phyloP scores from a whole-genome alignment of 345 rosid species.

The Turritis glabra region DNA sequence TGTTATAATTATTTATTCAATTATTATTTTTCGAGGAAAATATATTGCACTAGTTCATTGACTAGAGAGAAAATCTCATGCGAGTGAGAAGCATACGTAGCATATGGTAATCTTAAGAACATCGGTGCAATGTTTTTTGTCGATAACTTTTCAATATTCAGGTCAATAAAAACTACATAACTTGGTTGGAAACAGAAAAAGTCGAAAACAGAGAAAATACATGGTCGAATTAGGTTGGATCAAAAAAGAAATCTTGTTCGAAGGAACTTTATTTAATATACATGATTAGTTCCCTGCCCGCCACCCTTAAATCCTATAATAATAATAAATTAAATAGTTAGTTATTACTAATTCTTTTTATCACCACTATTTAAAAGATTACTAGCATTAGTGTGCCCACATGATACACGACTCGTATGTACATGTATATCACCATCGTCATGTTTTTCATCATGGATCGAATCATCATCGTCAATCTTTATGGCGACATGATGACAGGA shows the following conservation, averaged over 20 bases:
- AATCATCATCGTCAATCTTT: conserved; percentile 25
- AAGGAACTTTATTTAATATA: conserved; percentile 21
- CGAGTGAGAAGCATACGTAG: no score
- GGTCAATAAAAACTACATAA: not conserved
- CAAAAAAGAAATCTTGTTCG: not conserved
- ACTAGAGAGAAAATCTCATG: not conserved
- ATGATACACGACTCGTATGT: conserved; percentile 12
- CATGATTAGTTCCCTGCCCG: not conserved
- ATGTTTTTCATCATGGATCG: conserved; percentile 13
- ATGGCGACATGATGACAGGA: conserved; percentile 26
- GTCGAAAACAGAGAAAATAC: not conserved
- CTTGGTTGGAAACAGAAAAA: not conserved
- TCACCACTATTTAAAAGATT: conserved; percentile 1
- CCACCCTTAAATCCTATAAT: not conserved
- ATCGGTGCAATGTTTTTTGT: not conserved
- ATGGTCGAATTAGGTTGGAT: not conserved
- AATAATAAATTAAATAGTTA: conserved; percentile 13
- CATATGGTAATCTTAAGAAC: not conserved
- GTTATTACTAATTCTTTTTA: not conserved
- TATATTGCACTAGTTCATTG: not conserved
- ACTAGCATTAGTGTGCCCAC: conserved; percentile 8
- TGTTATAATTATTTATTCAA: not conserved
- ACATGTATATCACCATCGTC: conserved; percentile 26
- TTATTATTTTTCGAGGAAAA: no score
- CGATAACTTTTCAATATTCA: not conserved